These are phyloP conservation scores for Syzygium grande DNA, from an alignment of 345 rosid species.

Conservation along the genomic window DNA sequence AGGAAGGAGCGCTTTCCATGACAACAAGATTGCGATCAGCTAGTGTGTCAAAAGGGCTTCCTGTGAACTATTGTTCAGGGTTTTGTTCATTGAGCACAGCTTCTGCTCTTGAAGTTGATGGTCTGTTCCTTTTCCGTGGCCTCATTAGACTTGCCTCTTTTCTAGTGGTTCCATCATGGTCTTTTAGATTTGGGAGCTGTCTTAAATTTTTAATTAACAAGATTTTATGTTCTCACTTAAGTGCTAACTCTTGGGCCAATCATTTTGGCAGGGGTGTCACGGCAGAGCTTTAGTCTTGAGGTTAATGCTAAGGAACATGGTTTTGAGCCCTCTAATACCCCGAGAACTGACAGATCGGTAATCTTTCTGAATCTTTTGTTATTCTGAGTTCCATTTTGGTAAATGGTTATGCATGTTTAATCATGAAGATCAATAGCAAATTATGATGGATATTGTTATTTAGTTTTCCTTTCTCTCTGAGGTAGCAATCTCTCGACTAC, in stretches of 20 bases:
- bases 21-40: constrained; percentile 72
- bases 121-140: constrained; percentile 22
- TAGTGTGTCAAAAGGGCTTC: constrained; percentile 70
- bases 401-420: not conserved
- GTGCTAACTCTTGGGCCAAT: not conserved
- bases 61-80: constrained; percentile 96
- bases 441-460: not conserved
- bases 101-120: constrained; percentile 69
- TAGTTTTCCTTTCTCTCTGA: not conserved
- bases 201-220: not conserved
- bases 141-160: not conserved
- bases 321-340: constrained; percentile 81
- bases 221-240: not conserved
- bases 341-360: constrained; percentile 95
- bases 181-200: not conserved
- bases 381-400: not conserved
- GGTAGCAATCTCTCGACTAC: not conserved
- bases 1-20: constrained; percentile 97
- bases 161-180: not conserved
- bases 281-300: constrained; percentile 72
- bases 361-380: constrained; percentile 4
- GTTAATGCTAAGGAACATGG: constrained; percentile 81
- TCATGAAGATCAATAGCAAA: not conserved
- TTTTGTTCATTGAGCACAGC: constrained; percentile 56
- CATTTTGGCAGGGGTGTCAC: constrained; percentile 55